Base-by-base conservation (phyloP, 176 grass and related monocot species). In the Neostapfia colusana region DNA sequence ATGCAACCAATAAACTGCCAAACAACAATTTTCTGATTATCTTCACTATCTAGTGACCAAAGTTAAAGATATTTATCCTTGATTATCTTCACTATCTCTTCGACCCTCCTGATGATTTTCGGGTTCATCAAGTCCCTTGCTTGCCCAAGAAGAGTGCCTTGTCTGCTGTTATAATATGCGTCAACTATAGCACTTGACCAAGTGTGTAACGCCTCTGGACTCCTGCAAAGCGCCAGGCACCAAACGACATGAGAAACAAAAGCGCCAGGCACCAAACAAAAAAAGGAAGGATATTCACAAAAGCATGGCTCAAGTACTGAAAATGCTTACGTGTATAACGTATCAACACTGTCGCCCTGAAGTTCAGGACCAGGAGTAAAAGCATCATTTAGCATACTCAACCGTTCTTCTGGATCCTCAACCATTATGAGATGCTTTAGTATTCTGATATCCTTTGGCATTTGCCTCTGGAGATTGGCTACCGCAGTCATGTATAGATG, bases 401-500 rank as follows among this genome's bases (percentile, higher is more conserved):
- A 73, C 46, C 74, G 73, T 75, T 97, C 88, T 70, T 84, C 70
- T 20, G 84, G 90, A 75, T 97, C 94, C 49, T 91, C 68, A 48
- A 97, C 81, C 70, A 81, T 77, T 46, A 97, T 85, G 83, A 93
- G 81, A 90, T 91, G 88, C 67, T 91, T 93, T 2, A 97, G 56
- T 84, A 97, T 91, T 74, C 88, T 97, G 57, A 97, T 87, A 67
- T 97, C 94, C 55, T 88, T 97, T 11, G 94, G 94, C 87, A 97
- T 85, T 21, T 93, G 86, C 57, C 86, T 84, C 61, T 97, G 83
- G 57, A 97, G 91, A 80, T 93, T 97, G 42, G 63, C 86, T 37
- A 93, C 78, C 24, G 85, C 88, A 85, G 85, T 81, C 88, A 85
- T 89, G 56, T 97, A 97, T 63, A 89, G 54, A 91, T 93, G 81